A percentile compares a stretch with the other conserved stretches of the same genome.
Evolutionary conservation across 2,329 filamentous ascomycete species (phyloP).

Genomic region (Aureobasidium vineae): DNA sequence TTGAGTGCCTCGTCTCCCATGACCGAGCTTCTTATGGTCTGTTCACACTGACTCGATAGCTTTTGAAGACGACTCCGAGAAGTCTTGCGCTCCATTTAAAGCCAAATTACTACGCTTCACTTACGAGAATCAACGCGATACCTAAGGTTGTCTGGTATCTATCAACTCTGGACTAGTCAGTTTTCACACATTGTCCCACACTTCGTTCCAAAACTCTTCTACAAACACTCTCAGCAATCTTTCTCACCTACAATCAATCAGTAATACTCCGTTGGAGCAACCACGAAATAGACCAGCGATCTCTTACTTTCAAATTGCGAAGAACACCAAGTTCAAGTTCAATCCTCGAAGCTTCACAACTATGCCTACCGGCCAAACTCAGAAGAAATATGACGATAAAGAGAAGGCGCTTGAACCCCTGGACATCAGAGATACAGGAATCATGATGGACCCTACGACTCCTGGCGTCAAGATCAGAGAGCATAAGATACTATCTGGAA

Average conservation of each 20-base stretch:
- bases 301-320: not conserved
- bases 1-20: too few species aligned
- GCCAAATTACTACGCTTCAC: not conserved
- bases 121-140: not conserved
- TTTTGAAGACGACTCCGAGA: too few species aligned
- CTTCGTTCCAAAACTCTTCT: not conserved
- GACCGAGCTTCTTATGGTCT: too few species aligned
- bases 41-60: too few species aligned
- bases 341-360: not conserved
- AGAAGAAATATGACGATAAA: not conserved
- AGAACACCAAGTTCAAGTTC: not conserved
- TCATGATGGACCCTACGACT: not conserved
- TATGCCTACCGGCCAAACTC: not conserved
- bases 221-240: not conserved
- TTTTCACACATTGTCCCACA: not conserved
- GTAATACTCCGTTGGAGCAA: not conserved
- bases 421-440: not conserved
- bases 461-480: not conserved
- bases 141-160: not conserved
- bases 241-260: not conserved
- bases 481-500: not conserved
- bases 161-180: not conserved
- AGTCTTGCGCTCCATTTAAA: not conserved
- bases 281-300: not conserved
- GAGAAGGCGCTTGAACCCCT: not conserved